Evolutionary conservation across 2,329 filamentous ascomycete genomes (phyloP).

Genomic region (Aspergillus puulaauensis): DNA sequence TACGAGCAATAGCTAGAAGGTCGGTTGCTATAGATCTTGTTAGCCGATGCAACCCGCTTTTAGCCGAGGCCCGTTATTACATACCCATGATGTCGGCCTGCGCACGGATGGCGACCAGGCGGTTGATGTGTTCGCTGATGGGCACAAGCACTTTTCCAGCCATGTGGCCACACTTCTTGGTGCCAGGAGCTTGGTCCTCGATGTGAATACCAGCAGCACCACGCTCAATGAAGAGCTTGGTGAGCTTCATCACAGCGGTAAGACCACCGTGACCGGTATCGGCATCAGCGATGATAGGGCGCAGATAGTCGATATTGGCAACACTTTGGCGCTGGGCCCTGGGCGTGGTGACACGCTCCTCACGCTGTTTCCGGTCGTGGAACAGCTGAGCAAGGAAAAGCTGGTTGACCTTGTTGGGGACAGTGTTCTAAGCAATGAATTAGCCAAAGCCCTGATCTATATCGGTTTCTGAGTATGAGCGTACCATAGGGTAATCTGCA

Average conservation of each 20-base stretch:
- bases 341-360: slow-evolving; percentile 80
- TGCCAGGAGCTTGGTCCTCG: slow-evolving; percentile 95
- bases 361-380: slow-evolving; percentile 98
- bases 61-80: slow-evolving; percentile 6
- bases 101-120: slow-evolving; percentile 90
- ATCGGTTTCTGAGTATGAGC: not conserved
- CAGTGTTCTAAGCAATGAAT: slow-evolving; percentile 68
- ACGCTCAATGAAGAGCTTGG: slow-evolving; percentile 94
- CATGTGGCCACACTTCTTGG: slow-evolving; percentile 99
- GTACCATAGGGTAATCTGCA: slow-evolving; percentile 89
- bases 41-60: not conserved
- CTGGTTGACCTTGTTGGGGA: slow-evolving; percentile 96
- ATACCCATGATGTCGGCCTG: slow-evolving; percentile 98
- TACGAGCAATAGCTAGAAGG: slow-evolving; percentile 86
- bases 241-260: slow-evolving; percentile 99
- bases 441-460: slow-evolving; percentile 7
- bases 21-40: slow-evolving; percentile 62
- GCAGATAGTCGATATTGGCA: slow-evolving; percentile 85
- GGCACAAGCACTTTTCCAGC: slow-evolving; percentile 97
- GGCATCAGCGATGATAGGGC: slow-evolving; percentile 93
- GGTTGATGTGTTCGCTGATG: slow-evolving; percentile 97
- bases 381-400: slow-evolving; percentile 98
- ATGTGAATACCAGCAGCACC: slow-evolving; percentile 98
- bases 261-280: slow-evolving; percentile 96
- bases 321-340: slow-evolving; percentile 70